Base-by-base conservation (phyloP, 2,329 filamentous ascomycete genomes). In the Colletotrichum scovillei region DNA sequence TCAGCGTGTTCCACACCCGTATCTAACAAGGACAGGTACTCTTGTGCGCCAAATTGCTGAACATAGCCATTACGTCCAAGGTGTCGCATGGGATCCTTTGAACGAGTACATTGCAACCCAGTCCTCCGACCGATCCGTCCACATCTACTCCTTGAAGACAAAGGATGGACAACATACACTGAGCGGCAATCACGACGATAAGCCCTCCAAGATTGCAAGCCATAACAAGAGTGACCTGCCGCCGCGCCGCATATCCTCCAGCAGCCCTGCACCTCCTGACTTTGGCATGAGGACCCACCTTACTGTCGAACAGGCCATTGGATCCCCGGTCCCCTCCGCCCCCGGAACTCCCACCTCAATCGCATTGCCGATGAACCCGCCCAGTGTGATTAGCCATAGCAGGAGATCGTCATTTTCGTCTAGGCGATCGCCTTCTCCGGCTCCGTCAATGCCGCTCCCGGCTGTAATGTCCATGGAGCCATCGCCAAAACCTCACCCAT, bases 61-160 rank as follows among this genome's bases (percentile, higher is more conserved):
- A 82, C 96, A 98, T 84, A 97, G 95, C 79, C 97, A 99, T 83
- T 99, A 98, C 82, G 97, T 99, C 22, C 97, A 99, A 84, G 97
- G 97, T 60, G 97, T 99, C 8, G 94, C 97, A 5, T 99, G 97
- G 97, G 97, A 99, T 85, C 97, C 97, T 28, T 85, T 98, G 69
- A 98, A 98, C 84, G 97, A 99, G 84, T 99, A 95, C 82, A 95
- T 99, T 73, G 97, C 97, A 49, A 99, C 97, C 1, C 97, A 99
- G 81, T 99, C 97, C 7, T 99, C 97, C 5, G 97, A 99, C 84
- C 93, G 97, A 80, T 98, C 97, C 2, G 96, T 98, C 16, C 97
- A 99, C 82, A 97, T 99, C 77, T 99, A 99, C 85, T 96, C 94
- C 0, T 86, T 99, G 75, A 97, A 95, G 86, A 98, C 94, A 26